Conservation (phyloP, 2,329 filamentous ascomycete species). For the Peltaster fructicola region DNA sequence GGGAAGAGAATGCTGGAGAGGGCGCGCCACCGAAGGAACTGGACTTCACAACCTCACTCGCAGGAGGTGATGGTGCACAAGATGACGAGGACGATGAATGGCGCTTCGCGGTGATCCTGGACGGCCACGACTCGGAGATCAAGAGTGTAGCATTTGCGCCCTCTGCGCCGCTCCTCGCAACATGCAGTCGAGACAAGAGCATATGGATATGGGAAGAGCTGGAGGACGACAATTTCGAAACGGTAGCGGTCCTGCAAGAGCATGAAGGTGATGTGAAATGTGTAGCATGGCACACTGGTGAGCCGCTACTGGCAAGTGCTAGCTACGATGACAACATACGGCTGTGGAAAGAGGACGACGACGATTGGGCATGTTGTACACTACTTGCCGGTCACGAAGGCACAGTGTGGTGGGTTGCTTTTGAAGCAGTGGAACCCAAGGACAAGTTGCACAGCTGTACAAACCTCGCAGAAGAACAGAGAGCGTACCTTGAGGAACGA, state of each 20-base stretch:
- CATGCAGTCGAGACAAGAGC: conserved; percentile 78
- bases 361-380: conserved; percentile 86
- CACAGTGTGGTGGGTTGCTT: conserved; percentile 80
- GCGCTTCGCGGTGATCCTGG: conserved; percentile 79
- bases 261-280: conserved; percentile 92
- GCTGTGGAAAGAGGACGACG: conserved; percentile 75
- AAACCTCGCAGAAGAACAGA: conserved; percentile 17
- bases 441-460: no score
- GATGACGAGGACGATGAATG: conserved; percentile 56
- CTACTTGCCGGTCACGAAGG: conserved; percentile 63
- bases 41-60: conserved; percentile 18
- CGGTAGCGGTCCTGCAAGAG: conserved; percentile 82
- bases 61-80: conserved; percentile 13
- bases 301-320: conserved; percentile 65
- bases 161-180: conserved; percentile 63
- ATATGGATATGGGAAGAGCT: conserved; percentile 99
- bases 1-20: conserved; percentile 39
- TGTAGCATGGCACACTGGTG: conserved; percentile 74
- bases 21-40: conserved; percentile 9
- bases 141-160: conserved; percentile 61
- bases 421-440: conserved; percentile 28
- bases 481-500: conserved; percentile 19
- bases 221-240: conserved; percentile 90
- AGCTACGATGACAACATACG: conserved; percentile 88
- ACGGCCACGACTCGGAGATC: conserved; percentile 91